These are phyloP conservation scores for Trichoderma gracile DNA, from an alignment of 2,329 filamentous ascomycete species.

Conservation along the genomic window DNA sequence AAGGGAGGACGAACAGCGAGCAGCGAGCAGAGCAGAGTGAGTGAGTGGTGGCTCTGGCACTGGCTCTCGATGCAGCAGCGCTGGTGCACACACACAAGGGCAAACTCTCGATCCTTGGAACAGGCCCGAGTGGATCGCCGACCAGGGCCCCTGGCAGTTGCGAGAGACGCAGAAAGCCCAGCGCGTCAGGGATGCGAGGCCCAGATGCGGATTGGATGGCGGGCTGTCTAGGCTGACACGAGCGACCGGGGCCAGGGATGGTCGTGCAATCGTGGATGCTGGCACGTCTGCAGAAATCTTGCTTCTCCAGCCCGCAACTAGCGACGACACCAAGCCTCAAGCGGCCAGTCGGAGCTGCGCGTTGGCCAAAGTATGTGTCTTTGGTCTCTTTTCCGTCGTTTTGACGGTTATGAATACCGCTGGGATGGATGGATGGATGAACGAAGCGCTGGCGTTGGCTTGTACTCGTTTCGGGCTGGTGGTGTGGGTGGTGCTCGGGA, in stretches of 20 bases:
- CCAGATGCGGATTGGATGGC: slow-evolving; percentile 25
- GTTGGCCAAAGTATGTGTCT: too few relatives aligned
- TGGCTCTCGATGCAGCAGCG: too few relatives aligned
- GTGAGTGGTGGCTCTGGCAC: too few relatives aligned
- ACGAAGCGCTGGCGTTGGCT: background rate
- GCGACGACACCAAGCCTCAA: slow-evolving; percentile 13
- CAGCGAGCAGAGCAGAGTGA: too few relatives aligned
- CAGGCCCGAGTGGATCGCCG: slow-evolving; percentile 30
- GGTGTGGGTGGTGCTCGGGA: background rate
- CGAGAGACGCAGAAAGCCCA: slow-evolving; percentile 18
- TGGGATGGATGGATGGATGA: background rate
- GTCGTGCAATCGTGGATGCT: background rate
- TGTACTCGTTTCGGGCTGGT: background rate
- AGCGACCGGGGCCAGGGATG: slow-evolving; percentile 22
- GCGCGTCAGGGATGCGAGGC: slow-evolving; percentile 19
- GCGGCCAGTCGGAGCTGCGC: background rate
- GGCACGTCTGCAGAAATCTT: slow-evolving; percentile 24
- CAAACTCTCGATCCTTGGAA: slow-evolving; percentile 27
- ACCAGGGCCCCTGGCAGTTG: slow-evolving; percentile 26
- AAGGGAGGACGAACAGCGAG: slow-evolving; percentile 24
- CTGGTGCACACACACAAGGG: slow-evolving; percentile 20
- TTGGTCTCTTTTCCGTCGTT: too few relatives aligned
- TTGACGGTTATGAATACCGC: too few relatives aligned
- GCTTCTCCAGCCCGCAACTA: slow-evolving; percentile 26
- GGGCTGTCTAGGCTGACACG: slow-evolving; percentile 26